Evolutionary conservation across 495 filamentous ascomycete species (phyloP).

Genomic region (Thermothielavioides terrestris): DNA sequence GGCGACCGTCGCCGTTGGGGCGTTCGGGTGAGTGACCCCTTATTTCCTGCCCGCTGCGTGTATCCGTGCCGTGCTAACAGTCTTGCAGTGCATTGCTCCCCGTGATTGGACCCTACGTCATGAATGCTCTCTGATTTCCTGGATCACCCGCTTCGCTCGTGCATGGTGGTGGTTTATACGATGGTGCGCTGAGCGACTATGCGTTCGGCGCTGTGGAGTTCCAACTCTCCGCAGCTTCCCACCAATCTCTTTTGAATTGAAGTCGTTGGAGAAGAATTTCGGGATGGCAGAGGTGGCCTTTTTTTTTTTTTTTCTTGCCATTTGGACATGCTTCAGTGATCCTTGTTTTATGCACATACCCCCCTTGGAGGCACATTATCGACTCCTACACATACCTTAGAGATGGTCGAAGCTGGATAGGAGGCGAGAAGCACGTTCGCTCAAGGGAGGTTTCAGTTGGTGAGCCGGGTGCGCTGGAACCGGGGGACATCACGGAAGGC

Average conservation of each 20-base stretch:
- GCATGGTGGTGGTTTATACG: no score
- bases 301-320: background rate
- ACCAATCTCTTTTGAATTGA: background rate
- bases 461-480: background rate
- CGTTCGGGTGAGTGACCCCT: constrained; percentile 73
- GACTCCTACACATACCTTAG: constrained; percentile 1
- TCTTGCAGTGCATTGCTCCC: constrained; percentile 30
- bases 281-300: background rate
- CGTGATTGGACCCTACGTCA: constrained; percentile 49
- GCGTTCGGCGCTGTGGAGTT: background rate
- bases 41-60: background rate
- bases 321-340: constrained; percentile 13
- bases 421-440: background rate
- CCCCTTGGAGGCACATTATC: constrained; percentile 11
- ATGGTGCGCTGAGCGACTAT: background rate
- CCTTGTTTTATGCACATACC: constrained; percentile 14
- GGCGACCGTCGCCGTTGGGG: constrained; percentile 55
- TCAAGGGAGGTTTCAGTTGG: background rate
- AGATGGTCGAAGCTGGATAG: background rate
- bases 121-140: constrained; percentile 35
- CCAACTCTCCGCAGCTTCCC: background rate
- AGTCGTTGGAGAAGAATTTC: constrained; percentile 6
- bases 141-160: no score
- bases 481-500: background rate
- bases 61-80: constrained; percentile 2